phyloP scores from a whole-genome alignment of 148 eudicot species.

The Diospyros kaki region DNA sequence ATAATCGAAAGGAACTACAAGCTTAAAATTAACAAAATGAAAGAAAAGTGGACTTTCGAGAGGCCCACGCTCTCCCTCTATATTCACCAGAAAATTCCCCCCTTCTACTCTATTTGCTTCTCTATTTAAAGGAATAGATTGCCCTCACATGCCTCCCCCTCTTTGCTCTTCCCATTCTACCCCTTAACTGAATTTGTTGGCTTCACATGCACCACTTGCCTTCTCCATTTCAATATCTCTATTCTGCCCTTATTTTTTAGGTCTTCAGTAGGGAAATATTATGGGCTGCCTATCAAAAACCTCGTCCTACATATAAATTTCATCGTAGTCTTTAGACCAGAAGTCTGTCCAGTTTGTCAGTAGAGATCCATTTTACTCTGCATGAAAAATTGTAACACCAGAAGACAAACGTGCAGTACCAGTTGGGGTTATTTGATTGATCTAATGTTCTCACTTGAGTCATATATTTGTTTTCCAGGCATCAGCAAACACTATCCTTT shows the following conservation, averaged over 20 bases:
- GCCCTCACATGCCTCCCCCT: too few relatives aligned
- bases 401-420: background rate
- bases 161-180: background rate
- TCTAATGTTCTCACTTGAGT: background rate
- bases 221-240: background rate
- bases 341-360: background rate
- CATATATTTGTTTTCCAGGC: conserved; percentile 54
- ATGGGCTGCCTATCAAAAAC: too few relatives aligned
- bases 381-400: background rate
- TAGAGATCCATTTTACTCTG: background rate
- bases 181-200: too few relatives aligned
- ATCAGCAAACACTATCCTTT: conserved; percentile 80
- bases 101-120: too few relatives aligned
- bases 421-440: background rate
- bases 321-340: background rate
- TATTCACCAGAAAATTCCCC: too few relatives aligned
- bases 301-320: too few relatives aligned
- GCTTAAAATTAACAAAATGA: too few relatives aligned
- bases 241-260: background rate
- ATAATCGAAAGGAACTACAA: too few relatives aligned
- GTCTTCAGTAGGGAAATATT: too few relatives aligned
- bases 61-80: too few relatives aligned
- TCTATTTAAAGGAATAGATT: too few relatives aligned
- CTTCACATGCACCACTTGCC: background rate
- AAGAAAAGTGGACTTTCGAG: too few relatives aligned